Conservation (phyloP, 2,329 filamentous ascomycete genomes). For the Colletotrichum lini region DNA sequence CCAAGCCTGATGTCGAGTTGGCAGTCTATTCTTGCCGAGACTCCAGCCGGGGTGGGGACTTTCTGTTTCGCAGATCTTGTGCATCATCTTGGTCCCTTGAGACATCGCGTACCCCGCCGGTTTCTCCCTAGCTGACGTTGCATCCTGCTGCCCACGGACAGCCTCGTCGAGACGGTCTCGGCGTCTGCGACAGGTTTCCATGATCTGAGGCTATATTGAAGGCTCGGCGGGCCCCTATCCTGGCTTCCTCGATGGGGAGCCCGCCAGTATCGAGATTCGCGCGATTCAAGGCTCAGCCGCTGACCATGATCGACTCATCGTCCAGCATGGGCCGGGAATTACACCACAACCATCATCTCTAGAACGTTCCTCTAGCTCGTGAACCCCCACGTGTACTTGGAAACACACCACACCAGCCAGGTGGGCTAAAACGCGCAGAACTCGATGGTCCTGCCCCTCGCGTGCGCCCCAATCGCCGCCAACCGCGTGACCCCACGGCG, state of each 20-base stretch:
- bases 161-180: background rate
- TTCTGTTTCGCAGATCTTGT: background rate
- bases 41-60: too few relatives aligned
- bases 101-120: background rate
- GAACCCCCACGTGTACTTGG: too few relatives aligned
- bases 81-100: constrained; percentile 3
- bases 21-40: background rate
- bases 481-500: background rate
- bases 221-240: background rate
- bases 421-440: background rate
- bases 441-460: background rate
- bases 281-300: too few relatives aligned
- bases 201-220: constrained; percentile 5
- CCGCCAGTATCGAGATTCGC: too few relatives aligned
- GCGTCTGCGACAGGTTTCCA: background rate
- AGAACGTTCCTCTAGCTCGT: too few relatives aligned
- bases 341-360: background rate
- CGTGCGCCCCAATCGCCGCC: background rate
- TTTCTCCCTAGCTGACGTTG: constrained; percentile 3
- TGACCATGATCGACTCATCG: background rate
- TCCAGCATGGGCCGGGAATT: background rate
- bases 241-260: background rate
- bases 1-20: constrained; percentile 2
- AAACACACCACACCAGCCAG: too few relatives aligned
- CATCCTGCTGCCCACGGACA: background rate